phyloP scores from a whole-genome alignment of 441 rosid genomes.

The Rhodomyrtus psidioides region DNA sequence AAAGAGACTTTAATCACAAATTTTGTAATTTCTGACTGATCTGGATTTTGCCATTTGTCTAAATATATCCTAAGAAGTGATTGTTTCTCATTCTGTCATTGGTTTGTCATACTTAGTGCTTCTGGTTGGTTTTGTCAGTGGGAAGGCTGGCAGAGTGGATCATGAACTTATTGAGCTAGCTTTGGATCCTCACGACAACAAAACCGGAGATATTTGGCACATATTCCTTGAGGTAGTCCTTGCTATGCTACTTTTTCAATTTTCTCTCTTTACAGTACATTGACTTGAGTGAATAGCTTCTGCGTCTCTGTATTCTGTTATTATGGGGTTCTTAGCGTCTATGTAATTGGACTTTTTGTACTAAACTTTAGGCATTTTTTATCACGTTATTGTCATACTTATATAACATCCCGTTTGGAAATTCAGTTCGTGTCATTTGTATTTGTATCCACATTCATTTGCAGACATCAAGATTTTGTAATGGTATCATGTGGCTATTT shows the following conservation, averaged over 20 bases:
- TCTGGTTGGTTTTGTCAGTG: conserved; percentile 18
- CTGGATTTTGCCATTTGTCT: background rate
- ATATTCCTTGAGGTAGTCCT: conserved; percentile 65
- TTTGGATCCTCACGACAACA: conserved; percentile 26
- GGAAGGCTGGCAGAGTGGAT: conserved; percentile 15
- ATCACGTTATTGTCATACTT: background rate
- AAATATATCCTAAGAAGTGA: background rate
- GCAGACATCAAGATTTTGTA: background rate
- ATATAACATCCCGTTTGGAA: background rate
- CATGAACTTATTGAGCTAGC: conserved; percentile 39
- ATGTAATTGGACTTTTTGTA: background rate
- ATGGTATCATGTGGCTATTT: background rate
- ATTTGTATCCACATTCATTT: background rate
- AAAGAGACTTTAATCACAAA: background rate
- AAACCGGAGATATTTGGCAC: conserved; percentile 91
- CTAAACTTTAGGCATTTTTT: background rate
- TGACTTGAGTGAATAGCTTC: background rate
- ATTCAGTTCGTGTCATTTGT: background rate
- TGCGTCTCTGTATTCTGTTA: background rate
- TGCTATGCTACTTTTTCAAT: background rate
- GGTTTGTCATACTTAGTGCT: conserved; percentile 1
- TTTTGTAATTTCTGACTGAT: background rate
- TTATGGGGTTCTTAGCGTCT: background rate
- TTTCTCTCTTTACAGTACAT: background rate
- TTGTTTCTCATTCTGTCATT: background rate